phyloP scores from a whole-genome alignment of 306 rosid genomes.

The Prunus mume region DNA sequence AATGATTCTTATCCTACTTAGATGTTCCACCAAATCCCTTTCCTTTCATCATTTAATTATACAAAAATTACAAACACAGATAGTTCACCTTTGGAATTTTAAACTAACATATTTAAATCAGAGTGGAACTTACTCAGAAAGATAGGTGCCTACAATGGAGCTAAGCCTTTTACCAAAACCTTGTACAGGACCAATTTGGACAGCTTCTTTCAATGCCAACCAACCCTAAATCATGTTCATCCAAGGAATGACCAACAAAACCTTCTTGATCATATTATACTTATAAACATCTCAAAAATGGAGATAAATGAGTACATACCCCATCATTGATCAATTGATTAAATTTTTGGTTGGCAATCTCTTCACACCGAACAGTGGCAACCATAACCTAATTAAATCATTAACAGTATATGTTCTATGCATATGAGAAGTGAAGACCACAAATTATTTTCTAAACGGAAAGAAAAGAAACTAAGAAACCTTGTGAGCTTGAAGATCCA shows the following conservation, averaged over 20 bases:
- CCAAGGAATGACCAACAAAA: slow-evolving; percentile 4
- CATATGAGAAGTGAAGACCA: slow-evolving; percentile 13
- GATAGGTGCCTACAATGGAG: slow-evolving; percentile 55
- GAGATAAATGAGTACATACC: slow-evolving; percentile 39
- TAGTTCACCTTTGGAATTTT: neutral
- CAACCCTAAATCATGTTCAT: slow-evolving; percentile 57
- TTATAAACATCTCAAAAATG: neutral
- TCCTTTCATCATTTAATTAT: too few relatives aligned
- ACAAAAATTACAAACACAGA: neutral
- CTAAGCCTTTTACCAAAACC: slow-evolving; percentile 72
- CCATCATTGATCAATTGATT: slow-evolving; percentile 41
- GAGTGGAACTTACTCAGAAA: slow-evolving; percentile 62
- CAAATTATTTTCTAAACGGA: slow-evolving; percentile 9
- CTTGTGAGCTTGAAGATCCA: slow-evolving; percentile 96
- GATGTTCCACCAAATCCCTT: too few relatives aligned
- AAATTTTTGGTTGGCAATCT: slow-evolving; percentile 66
- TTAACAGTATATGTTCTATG: neutral
- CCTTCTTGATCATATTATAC: neutral
- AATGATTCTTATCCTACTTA: too few relatives aligned
- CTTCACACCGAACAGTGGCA: slow-evolving; percentile 94
- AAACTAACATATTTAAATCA: neutral
- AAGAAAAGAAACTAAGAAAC: slow-evolving; percentile 34
- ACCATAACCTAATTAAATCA: slow-evolving; percentile 68
- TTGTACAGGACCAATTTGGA: slow-evolving; percentile 55
- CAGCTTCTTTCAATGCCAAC: slow-evolving; percentile 69